Conservation (phyloP, 805 yeast genomes). For the Clavispora vitiphila region DNA sequence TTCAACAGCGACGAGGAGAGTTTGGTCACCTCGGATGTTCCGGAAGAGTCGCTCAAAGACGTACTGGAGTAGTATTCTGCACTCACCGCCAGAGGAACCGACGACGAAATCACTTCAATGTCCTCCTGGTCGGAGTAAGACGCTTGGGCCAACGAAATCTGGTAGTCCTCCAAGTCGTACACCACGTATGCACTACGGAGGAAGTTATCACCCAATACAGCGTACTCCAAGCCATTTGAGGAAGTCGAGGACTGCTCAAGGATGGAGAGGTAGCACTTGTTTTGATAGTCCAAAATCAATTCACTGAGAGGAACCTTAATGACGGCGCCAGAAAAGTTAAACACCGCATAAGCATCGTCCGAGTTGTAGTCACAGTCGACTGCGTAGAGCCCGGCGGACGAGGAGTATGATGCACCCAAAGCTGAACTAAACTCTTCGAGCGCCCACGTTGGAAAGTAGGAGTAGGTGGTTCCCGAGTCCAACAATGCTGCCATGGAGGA, state of each 20-base stretch:
- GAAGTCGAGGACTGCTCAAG: conserved; percentile 16
- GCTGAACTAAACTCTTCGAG: conserved; percentile 13
- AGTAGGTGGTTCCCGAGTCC: conserved; percentile 52
- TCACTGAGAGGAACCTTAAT: conserved; percentile 45
- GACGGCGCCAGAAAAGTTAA: conserved; percentile 54
- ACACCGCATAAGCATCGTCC: conserved; percentile 14
- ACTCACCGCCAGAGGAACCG: conserved; percentile 48
- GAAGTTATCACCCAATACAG: conserved; percentile 62
- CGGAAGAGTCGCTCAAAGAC: not conserved
- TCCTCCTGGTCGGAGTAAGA: conserved; percentile 25
- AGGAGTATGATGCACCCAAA: conserved; percentile 1
- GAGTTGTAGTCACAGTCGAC: conserved; percentile 11
- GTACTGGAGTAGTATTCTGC: conserved; percentile 46
- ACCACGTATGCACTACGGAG: conserved; percentile 61
- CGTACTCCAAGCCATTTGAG: conserved; percentile 28
- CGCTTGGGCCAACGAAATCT: conserved; percentile 51
- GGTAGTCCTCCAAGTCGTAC: conserved; percentile 53
- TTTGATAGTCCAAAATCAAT: conserved; percentile 18
- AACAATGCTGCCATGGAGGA: conserved; percentile 20
- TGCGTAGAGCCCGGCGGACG: conserved; percentile 3
- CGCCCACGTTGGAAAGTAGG: conserved; percentile 42
- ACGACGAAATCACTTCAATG: conserved; percentile 41
- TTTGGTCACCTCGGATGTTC: not conserved
- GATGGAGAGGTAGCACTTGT: conserved; percentile 25
- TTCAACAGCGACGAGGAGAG: not conserved